Percentiles rank a stretch among this genome's conserved stretches.
Conservation (phyloP, 2,329 filamentous ascomycete genomes). For the Alternaria conjuncta region DNA sequence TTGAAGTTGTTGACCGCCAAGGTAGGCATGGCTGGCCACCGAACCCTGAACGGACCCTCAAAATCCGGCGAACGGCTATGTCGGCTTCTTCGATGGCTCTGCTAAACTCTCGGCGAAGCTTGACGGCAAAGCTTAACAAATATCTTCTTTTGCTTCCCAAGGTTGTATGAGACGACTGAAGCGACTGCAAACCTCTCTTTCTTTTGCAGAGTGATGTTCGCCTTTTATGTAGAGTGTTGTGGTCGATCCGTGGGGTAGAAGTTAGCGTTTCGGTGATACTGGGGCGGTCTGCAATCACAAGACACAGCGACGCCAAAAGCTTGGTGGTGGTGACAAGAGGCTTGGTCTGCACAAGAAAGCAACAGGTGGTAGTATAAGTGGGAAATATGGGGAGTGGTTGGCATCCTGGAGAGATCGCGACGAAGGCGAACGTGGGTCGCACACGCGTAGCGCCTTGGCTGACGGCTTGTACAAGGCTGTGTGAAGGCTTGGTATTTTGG, state of each 20-base stretch:
- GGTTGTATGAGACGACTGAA: background rate
- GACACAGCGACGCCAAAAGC: background rate
- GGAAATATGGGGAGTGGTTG: background rate
- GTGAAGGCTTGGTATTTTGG: conserved; percentile 2
- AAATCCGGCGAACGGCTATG: background rate
- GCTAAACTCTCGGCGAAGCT: conserved; percentile 11
- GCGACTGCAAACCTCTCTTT: background rate
- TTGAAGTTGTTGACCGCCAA: conserved; percentile 79
- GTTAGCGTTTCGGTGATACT: background rate
- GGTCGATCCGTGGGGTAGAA: background rate
- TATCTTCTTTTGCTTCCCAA: background rate
- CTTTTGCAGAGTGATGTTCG: background rate
- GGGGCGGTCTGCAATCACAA: background rate
- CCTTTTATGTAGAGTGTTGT: background rate
- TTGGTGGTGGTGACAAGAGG: background rate
- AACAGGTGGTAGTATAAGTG: background rate
- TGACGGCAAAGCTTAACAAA: conserved; percentile 6
- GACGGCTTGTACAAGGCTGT: conserved; percentile 7
- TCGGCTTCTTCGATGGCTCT: conserved; percentile 4
- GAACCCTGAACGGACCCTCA: background rate
- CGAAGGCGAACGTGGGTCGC: conserved; percentile 5
- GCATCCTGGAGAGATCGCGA: conserved; percentile 3
- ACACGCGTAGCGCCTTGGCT: conserved; percentile 19
- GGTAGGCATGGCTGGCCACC: conserved; percentile 59
- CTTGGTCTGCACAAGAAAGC: background rate